Conservation (phyloP, 2,329 filamentous ascomycete genomes). For the Zymoseptoria tritici region DNA sequence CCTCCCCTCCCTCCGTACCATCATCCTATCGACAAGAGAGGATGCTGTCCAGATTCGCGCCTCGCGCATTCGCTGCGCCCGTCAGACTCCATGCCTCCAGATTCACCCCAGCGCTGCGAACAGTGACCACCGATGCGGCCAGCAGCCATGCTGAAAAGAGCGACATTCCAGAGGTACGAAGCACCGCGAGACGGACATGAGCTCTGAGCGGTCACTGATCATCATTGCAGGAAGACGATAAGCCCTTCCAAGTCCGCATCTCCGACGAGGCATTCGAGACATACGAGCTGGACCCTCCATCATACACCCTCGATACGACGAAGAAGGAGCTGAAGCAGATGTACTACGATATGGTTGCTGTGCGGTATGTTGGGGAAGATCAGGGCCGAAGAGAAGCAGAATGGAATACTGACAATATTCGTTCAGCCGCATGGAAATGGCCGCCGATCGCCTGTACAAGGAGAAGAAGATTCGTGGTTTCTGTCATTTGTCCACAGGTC, state of each 20-base stretch:
- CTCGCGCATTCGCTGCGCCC: slow-evolving; percentile 29
- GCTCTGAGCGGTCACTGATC: slow-evolving; percentile 2
- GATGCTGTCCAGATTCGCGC: slow-evolving; percentile 33
- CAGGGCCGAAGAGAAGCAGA: background rate
- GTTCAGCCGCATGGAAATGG: slow-evolving; percentile 96
- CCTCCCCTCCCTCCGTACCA: slow-evolving; percentile 1
- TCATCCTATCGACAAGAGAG: slow-evolving; percentile 2
- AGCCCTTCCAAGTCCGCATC: slow-evolving; percentile 84
- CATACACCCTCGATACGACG: slow-evolving; percentile 86
- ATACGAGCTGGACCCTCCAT: slow-evolving; percentile 93
- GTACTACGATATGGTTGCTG: slow-evolving; percentile 95
- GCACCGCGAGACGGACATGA: too few species aligned
- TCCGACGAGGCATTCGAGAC: slow-evolving; percentile 99
- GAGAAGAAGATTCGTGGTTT: slow-evolving; percentile 99
- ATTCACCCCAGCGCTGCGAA: slow-evolving; percentile 47
- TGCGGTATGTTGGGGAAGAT: slow-evolving; percentile 58
- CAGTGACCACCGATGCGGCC: slow-evolving; percentile 92
- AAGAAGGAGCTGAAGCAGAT: slow-evolving; percentile 99
- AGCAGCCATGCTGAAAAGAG: slow-evolving; percentile 80
- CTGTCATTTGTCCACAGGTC: slow-evolving; percentile 95
- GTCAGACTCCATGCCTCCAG: slow-evolving; percentile 23
- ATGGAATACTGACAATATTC: slow-evolving; percentile 26
- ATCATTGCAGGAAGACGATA: slow-evolving; percentile 69
- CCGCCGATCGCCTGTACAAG: slow-evolving; percentile 97
- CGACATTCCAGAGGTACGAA: slow-evolving; percentile 57